Base-by-base conservation (phyloP, 805 yeast genomes). In the Yarrowia osloensis region DNA sequence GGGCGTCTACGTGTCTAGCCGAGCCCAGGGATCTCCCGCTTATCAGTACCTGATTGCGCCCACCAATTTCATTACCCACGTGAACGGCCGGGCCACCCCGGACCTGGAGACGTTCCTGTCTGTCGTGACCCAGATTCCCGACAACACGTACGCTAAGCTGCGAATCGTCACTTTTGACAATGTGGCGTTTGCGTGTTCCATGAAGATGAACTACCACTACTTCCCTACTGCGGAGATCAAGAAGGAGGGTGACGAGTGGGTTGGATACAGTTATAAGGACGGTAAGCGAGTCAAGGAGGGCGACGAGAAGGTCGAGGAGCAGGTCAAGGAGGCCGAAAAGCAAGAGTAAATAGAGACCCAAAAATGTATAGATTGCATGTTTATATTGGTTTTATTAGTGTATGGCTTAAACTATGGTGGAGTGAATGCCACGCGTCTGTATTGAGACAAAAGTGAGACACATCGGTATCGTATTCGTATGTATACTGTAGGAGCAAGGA, bases 171-270 rank as follows among this genome's bases (percentile, higher is more conserved):
- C 96, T 0, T 91, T 89, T 76, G 97, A 93, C 72, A 88, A 89
- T 69, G 87, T 91, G 26, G 97, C 97, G 22, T 85, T 88, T 72
- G 97, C 97, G 1, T 86, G 88, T 57, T 88, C 97, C 0, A 77
- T 92, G 71, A 90, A 91, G 78, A 90, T 96, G 0, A 91, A 90
- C 76, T 89, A 90, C 74, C 97, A 92, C 74, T 92, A 92, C 74
- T 92, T 91, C 77, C 85, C 86, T n/a, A 84, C 86, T 2, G 71
- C 79, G 13, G 85, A 83, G 70, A 70, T 84, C 66, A 77, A 73
- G 61, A 76, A 84, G 72, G 79, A 76, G 6, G 77, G 80, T 7
- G 82, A 82, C 12, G 81, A 83, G 70, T 86, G 90, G 89, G 77
- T 80, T 50, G 86, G 84, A 67, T 81, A 82, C 69, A 79, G 80